Percentiles rank a stretch among this genome's conserved stretches.
Evolutionary conservation across 768 basidiomycete genomes (phyloP).

Genomic region (Lentinula boryana): DNA sequence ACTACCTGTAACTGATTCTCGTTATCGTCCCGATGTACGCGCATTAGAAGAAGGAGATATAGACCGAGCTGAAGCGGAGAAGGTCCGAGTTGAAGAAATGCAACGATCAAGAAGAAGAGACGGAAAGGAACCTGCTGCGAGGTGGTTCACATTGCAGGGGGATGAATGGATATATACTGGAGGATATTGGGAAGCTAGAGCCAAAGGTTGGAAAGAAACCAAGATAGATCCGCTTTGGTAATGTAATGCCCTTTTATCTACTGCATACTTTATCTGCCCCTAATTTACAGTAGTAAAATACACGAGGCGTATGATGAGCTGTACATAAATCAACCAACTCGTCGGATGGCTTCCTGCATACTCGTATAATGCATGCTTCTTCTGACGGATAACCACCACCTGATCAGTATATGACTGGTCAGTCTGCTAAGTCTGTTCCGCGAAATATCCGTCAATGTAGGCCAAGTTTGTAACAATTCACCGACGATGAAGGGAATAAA

Average conservation of each 20-base stretch:
- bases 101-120: conserved; percentile 67
- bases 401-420: background rate
- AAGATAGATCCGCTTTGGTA: conserved; percentile 58
- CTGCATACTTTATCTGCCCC: background rate
- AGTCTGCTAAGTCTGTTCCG: background rate
- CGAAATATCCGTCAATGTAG: background rate
- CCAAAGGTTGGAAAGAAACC: conserved; percentile 54
- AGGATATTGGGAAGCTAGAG: conserved; percentile 79
- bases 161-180: conserved; percentile 76
- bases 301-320: background rate
- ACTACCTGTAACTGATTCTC: conserved; percentile 78
- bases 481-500: background rate
- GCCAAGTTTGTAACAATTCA: background rate
- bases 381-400: background rate
- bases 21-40: conserved; percentile 74
- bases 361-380: background rate
- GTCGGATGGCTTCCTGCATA: background rate
- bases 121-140: conserved; percentile 54
- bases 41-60: conserved; percentile 76
- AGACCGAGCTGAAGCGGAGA: conserved; percentile 67
- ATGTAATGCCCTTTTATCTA: conserved; percentile 13
- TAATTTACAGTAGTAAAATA: background rate
- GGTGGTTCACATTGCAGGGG: conserved; percentile 68
- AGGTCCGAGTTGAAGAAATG: conserved; percentile 64
- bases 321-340: background rate